Base-by-base conservation (phyloP, 768 basidiomycete genomes). In the Dacryopinax spathularia region DNA sequence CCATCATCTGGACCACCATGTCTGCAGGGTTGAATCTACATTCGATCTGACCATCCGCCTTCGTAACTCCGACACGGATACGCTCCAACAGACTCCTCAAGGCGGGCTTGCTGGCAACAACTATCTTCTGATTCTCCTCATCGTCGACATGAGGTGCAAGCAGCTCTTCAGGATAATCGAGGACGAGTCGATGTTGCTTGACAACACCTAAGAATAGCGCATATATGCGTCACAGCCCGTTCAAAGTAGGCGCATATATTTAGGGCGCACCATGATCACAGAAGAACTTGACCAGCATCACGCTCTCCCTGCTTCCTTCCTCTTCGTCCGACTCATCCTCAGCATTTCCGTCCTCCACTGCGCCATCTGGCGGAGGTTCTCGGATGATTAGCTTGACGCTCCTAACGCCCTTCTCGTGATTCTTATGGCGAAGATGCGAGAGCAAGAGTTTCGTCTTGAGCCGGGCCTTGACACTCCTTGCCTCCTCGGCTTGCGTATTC, bases 311-410 rank as follows among this genome's bases (percentile, higher is more conserved):
- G 9, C 48, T 56, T 29, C 48, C 25, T 25, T 56, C 48, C 25
- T 56, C 48, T 9, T 56, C 48, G 31, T 13, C 10, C 2, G 48
- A 56, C 10, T 37, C 12, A 37, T 56, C 48, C 25, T 56, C 48
- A 31, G 25, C 48, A 27, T 10, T 31, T 20, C 25, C 48, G 31
- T 10, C 18, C 18, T 15, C 39, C 39, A 6, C 5, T 41, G 39
- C 25, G 9, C 48, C 48, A 7, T 13, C 6, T 29, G 25, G 48
- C 48, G 48, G 25, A 13, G 48, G 48, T 56, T 56, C 48, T 18
- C 48, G 48, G 20, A 56, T 56, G 48, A 56, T 56, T 15, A 56
- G 48, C 48, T 56, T 56, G 13, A 56, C 48, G 22, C 48, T 56
- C 48, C 48, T 56, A 22, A 31, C 48, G 10, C 48, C 48, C 48